Conservation (phyloP, 306 rosid genomes). For the Delonix regia region DNA sequence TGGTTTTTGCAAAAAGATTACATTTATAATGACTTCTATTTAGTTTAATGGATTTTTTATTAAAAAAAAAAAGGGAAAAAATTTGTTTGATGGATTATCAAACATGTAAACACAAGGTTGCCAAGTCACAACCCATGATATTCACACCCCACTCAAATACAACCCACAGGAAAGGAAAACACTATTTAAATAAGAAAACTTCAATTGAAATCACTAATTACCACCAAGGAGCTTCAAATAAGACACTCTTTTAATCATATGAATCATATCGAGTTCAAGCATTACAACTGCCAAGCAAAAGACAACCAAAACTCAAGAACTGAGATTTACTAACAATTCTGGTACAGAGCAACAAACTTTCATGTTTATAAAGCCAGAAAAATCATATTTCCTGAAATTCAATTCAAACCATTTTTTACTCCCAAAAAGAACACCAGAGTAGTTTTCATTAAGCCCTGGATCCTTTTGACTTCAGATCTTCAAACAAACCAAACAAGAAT, state of each 20-base stretch:
- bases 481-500: background rate
- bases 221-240: slow-evolving; percentile 8
- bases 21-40: background rate
- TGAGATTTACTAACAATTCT: background rate
- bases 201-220: slow-evolving; percentile 6
- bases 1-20: background rate
- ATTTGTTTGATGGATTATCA: background rate
- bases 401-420: slow-evolving; percentile 12
- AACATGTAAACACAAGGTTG: slow-evolving; percentile 4
- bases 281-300: slow-evolving; percentile 29
- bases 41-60: background rate
- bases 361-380: slow-evolving; percentile 16
- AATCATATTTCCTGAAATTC: slow-evolving; percentile 3
- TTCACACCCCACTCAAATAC: background rate
- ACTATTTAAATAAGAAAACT: slow-evolving; percentile 1
- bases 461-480: background rate
- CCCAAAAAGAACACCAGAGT: slow-evolving; percentile 1
- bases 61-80: background rate
- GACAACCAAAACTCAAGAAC: slow-evolving; percentile 22
- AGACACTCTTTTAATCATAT: background rate
- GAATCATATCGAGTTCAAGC: slow-evolving; percentile 23
- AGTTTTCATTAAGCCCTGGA: background rate
- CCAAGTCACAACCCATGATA: background rate
- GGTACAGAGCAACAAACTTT: background rate
- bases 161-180: background rate